These are phyloP conservation scores for Yarrowia sp. DNA, from an alignment of 805 yeast genomes.

Conservation along the genomic window DNA sequence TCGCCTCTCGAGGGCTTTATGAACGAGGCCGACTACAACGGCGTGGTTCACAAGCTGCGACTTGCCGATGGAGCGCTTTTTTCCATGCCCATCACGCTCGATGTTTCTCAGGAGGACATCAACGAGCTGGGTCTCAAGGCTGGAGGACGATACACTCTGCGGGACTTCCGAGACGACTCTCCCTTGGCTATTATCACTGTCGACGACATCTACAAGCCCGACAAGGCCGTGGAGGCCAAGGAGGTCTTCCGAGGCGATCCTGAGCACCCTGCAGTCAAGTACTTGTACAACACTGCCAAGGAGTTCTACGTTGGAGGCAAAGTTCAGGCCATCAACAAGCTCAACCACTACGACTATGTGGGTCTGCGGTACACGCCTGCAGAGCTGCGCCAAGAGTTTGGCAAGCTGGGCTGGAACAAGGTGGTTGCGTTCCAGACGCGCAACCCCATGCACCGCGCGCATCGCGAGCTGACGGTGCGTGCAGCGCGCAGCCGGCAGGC, in stretches of 20 bases:
- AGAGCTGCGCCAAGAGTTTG: slow-evolving; percentile 82
- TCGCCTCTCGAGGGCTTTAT: slow-evolving; percentile 79
- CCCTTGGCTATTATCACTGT: slow-evolving; percentile 80
- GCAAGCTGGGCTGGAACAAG: slow-evolving; percentile 75
- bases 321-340: slow-evolving; percentile 76
- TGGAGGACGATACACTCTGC: slow-evolving; percentile 67
- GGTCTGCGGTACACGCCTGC: slow-evolving; percentile 86
- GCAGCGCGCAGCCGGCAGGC: slow-evolving; percentile 94
- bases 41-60: slow-evolving; percentile 66
- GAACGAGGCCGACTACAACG: slow-evolving; percentile 62
- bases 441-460: slow-evolving; percentile 99
- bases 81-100: slow-evolving; percentile 92
- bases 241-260: slow-evolving; percentile 94
- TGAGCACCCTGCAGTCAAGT: slow-evolving; percentile 89
- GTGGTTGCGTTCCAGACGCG: slow-evolving; percentile 97
- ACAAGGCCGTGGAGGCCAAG: slow-evolving; percentile 75
- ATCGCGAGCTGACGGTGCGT: slow-evolving; percentile 90
- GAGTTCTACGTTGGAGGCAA: slow-evolving; percentile 87
- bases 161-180: slow-evolving; percentile 77
- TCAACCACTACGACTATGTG: slow-evolving; percentile 86
- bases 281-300: slow-evolving; percentile 69
- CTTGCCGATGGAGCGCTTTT: slow-evolving; percentile 74
- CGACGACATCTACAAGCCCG: slow-evolving; percentile 74
- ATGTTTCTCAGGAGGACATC: slow-evolving; percentile 57
- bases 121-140: slow-evolving; percentile 42